These are phyloP conservation scores for Phoma sp. DNA, from an alignment of 2,329 filamentous ascomycete species.

Conservation along the genomic window DNA sequence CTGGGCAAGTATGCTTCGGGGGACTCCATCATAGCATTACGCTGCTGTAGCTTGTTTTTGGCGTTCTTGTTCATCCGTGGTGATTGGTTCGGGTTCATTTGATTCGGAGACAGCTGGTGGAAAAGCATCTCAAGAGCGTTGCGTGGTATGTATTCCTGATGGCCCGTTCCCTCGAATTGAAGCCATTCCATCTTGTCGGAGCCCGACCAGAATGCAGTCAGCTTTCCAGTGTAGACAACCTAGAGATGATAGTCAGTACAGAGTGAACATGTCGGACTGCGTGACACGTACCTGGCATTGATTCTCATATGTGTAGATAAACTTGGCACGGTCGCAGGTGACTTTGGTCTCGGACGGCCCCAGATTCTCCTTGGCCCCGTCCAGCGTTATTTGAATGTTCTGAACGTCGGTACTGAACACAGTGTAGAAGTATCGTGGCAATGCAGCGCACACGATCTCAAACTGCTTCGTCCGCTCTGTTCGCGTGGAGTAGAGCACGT, in stretches of 20 bases:
- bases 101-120: conserved; percentile 53
- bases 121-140: conserved; percentile 59
- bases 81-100: conserved; percentile 60
- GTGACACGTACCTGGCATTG: conserved; percentile 72
- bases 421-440: conserved; percentile 88
- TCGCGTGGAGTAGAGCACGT: conserved; percentile 64
- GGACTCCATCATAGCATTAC: conserved; percentile 30
- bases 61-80: conserved; percentile 62
- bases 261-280: not conserved
- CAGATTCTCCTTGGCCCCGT: conserved; percentile 65
- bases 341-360: conserved; percentile 73
- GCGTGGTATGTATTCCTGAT: conserved; percentile 85
- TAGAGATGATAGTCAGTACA: conserved; percentile 48
- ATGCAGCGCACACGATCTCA: conserved; percentile 79
- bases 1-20: conserved; percentile 51
- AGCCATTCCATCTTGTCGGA: conserved; percentile 80
- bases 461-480: conserved; percentile 76
- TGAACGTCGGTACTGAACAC: conserved; percentile 84
- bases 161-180: conserved; percentile 76
- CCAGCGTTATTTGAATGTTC: conserved; percentile 84
- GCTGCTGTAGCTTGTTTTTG: conserved; percentile 54
- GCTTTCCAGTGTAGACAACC: conserved; percentile 76
- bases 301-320: conserved; percentile 89
- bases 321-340: conserved; percentile 75
- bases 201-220: conserved; percentile 81